Conservation (phyloP, 306 rosid species). For the Vigna nakashimae region DNA sequence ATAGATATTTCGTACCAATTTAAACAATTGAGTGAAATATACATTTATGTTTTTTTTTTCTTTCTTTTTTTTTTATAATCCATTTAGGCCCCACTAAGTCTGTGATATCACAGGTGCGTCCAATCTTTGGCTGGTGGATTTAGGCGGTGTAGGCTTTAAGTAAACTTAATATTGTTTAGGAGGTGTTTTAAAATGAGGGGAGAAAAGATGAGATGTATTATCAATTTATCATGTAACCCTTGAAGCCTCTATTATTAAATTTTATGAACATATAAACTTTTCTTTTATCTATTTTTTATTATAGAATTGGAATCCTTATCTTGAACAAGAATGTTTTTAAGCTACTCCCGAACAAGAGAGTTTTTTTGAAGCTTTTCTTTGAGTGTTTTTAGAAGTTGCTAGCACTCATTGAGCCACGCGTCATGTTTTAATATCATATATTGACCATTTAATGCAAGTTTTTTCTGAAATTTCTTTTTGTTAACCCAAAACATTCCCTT, state of each 20-base stretch:
- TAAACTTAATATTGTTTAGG: neutral
- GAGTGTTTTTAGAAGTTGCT: neutral
- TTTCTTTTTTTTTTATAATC: too few relatives aligned
- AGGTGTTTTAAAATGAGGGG: neutral
- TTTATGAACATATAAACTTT: neutral
- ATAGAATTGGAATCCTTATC: neutral
- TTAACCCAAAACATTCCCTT: neutral
- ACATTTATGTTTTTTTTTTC: conserved; percentile 3
- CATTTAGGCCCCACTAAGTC: too few relatives aligned
- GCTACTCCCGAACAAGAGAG: neutral
- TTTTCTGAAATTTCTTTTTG: neutral
- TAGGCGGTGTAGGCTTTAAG: neutral
- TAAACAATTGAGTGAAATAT: conserved; percentile 20
- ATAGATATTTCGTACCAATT: neutral
- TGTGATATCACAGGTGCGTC: neutral
- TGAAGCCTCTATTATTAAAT: conserved; percentile 2
- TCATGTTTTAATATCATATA: neutral
- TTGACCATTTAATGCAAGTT: neutral
- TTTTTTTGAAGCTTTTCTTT: neutral
- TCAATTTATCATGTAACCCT: neutral
- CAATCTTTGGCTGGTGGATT: neutral
- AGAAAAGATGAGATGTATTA: neutral
- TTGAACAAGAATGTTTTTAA: neutral
- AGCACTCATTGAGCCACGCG: neutral
- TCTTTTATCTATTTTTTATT: neutral